phyloP scores from a whole-genome alignment of 2,329 filamentous ascomycete species.

The Hypoxylon sp. region DNA sequence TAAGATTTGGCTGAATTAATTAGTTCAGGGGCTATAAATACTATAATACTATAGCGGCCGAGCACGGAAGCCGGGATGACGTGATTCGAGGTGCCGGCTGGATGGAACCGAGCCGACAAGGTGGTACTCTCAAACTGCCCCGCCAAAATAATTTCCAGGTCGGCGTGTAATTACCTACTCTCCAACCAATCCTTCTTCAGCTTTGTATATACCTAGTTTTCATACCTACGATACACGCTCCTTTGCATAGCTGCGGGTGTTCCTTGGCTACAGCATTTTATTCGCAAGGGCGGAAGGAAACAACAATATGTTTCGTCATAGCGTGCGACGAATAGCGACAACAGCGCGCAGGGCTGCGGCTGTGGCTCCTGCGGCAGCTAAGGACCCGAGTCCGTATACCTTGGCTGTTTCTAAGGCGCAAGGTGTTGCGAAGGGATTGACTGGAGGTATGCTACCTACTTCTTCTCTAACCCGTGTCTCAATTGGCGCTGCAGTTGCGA shows the following conservation, averaged over 20 bases:
- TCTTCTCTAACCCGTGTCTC: too few relatives aligned
- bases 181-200: neutral
- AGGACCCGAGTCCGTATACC: conserved; percentile 64
- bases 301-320: conserved; percentile 72
- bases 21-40: too few relatives aligned
- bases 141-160: conserved; percentile 34
- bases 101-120: conserved; percentile 27
- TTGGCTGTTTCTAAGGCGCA: conserved; percentile 82
- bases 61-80: conserved; percentile 39
- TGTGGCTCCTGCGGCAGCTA: conserved; percentile 45
- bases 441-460: conserved; percentile 70
- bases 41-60: too few relatives aligned
- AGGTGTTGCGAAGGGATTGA: conserved; percentile 78
- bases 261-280: neutral
- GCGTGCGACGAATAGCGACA: conserved; percentile 72
- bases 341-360: conserved; percentile 61
- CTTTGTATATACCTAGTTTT: neutral
- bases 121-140: conserved; percentile 20
- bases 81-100: conserved; percentile 36
- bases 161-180: neutral
- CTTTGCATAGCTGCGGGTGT: neutral
- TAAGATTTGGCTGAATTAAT: too few relatives aligned
- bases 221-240: too few relatives aligned
- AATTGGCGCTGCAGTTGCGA: too few relatives aligned
- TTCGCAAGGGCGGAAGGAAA: neutral